Base-by-base conservation (phyloP, 2,329 filamentous ascomycete species). In the Colletotrichum cuscutae region DNA sequence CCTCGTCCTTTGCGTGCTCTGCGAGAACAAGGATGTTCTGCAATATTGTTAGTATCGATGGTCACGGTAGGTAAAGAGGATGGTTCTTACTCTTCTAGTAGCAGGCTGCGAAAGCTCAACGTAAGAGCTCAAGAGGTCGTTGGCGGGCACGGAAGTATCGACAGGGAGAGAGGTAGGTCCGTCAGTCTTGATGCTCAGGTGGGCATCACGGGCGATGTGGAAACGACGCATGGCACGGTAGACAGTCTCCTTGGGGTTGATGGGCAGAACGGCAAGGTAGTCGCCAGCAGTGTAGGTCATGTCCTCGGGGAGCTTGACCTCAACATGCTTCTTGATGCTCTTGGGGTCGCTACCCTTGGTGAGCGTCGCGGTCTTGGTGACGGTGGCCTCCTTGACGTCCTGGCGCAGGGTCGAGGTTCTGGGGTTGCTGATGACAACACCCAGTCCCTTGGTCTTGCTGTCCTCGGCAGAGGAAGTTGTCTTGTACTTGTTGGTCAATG, bases 41-140 rank as follows among this genome's bases (percentile, higher is more conserved):
- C 0, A 30, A 1, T 15, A 77, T 75, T 9, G 82, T 82, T 1
- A 75, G 54, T 15, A 11, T 1, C 0, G 2, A 6, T 60, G 1
- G 35, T 42, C n/a, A 22, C 7, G n/a, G 13, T 15, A 15, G 0
- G 7, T 53, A 0, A 7, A 3, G 63, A 53, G 5, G 37, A 22
- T 0, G 83, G 78, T 11, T 84, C 30, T 63, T 81, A 87, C 88
- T 68, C 91, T 89, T 81, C 91, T 93, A 5, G 92, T 94, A 1
- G 92, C 93, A 0, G 92, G 92, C 76, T 93, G 92, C 4, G 88
- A 88, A 1, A 95, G 86, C 81, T 96, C 94, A 1, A 95, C 89
- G 73, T 94, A 95, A 0, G 90, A 90, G 1, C 89, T 87, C 5
- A 95, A 85, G 0, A 95, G 84, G 71, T 91, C 89, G 24, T 86